Base-by-base conservation (phyloP, 805 yeast species). In the Danielia reshetovae region DNA sequence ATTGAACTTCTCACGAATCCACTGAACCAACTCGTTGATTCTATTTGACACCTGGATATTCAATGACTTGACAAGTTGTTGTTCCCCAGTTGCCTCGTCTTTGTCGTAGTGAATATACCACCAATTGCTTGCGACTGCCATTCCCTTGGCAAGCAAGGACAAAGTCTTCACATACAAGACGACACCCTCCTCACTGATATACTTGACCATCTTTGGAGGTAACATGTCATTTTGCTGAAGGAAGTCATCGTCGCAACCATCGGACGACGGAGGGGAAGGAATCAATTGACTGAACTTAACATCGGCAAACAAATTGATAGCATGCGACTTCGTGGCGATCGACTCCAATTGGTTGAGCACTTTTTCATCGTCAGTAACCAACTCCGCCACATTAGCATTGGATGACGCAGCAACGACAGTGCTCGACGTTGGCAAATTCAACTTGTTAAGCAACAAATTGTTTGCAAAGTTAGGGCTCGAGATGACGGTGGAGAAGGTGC, bases 1-100 rank as follows among this genome's bases (percentile, higher is more conserved):
- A 58, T 93, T 90, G 61, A 88, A 90, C 42, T 79, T 74, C 38
- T 82, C 88, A 39, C 97, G 73, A 6, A 86, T 80, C 96, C 96
- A 88, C 60, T 93, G 97, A 9, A 88, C 94, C 30, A 84, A 65
- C 51, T 73, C 78, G 54, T 81, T 81, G 48, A 83, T 60, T 39
- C 72, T 68, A 5, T 59, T 49, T 4, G 65, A 54, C 2, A 45
- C 43, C 14, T 50, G 57, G 18, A 51, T 29, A 32, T 50, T 48
- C 32, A 42, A 35, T 2, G 51, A 45, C 13, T 37, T 31, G 13
- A 39, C 37, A 9, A 41, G 32, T 12, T 27, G 31, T 30, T 43
- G 31, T 7, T 39, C 36, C 32, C 43, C 38, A 19, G 36, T 30
- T 27, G 33, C 30, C 26, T 39, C 41, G 25, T 38, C 38, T 18